Evolutionary conservation across 73 alveolate genomes (phyloP), one percentile per base, ranked within the genome.

Genomic region (Breviolum minutum): DNA sequence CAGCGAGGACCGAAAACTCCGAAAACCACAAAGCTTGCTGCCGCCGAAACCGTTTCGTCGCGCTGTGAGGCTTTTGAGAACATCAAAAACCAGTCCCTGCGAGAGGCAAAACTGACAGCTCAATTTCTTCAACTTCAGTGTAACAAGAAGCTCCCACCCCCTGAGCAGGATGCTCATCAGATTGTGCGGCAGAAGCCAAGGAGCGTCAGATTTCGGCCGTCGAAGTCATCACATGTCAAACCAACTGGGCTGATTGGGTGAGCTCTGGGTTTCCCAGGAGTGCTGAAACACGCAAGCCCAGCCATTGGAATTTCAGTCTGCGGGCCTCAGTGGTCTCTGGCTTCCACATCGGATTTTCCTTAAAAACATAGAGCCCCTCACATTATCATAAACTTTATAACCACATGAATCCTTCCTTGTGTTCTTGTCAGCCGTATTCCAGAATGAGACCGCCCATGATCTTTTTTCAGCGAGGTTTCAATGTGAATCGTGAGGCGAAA

Each of bases 401-500:
- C n/a, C n/a, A n/a, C n/a, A n/a, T n/a, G n/a, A n/a, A n/a, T 40
- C 54, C 54, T 40, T 40, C 54, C 3, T 40, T 40, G 54, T 40
- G 54, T 40, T 40, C 54, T 40, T 40, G 3, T 3, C 54, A 40
- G 54, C 54, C 54, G 54, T 40, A 2, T 40, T 40, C 3, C 54
- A 40, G 3, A 3, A 40, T 40, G 54, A 40, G 54, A 40, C 54
- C 54, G 54, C 54, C 54, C 54, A 40, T 3, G 54, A 40, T 40
- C 54, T 40, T 40, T 40, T 40, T 40, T 40, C 54, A 66, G 6
- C 27, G 87, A 90, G 96, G 96, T 26, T 92, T 92, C 89, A 92
- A 92, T 60, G 97, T 92, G 97, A 92, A 92, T 64, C 97, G 97
- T 40, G 97, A 90, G 95, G 95, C 82, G 30, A 9, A 48, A 17